phyloP scores from a whole-genome alignment of 768 basidiomycete species.

The Grammothele lineata region DNA sequence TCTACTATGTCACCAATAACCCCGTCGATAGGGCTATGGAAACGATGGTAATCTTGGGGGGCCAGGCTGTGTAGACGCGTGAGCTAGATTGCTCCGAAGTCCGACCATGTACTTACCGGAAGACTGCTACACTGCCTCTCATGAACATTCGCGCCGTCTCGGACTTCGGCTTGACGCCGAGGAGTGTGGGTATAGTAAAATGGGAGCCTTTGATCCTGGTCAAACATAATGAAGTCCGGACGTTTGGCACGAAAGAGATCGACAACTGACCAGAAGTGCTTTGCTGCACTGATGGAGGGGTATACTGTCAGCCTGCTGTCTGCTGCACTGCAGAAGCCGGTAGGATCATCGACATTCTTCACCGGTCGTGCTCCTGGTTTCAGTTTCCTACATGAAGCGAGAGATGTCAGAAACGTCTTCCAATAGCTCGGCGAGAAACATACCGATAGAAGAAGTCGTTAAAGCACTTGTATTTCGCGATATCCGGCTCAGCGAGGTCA shows the following conservation, averaged over 20 bases:
- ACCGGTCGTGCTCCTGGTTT: slow-evolving; percentile 58
- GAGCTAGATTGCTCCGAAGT: too few relatives aligned
- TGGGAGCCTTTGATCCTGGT: slow-evolving; percentile 63
- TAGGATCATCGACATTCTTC: slow-evolving; percentile 46
- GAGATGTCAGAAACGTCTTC: neutral
- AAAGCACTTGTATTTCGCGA: slow-evolving; percentile 60
- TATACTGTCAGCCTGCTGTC: slow-evolving; percentile 76
- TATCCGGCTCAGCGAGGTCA: slow-evolving; percentile 63
- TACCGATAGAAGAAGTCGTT: slow-evolving; percentile 75
- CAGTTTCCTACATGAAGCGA: slow-evolving; percentile 40
- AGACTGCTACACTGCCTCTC: slow-evolving; percentile 54
- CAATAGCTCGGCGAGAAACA: neutral
- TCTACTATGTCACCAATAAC: slow-evolving; percentile 41
- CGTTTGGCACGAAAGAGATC: neutral
- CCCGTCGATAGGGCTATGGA: slow-evolving; percentile 66
- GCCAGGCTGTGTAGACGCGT: slow-evolving; percentile 42
- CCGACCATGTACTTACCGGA: slow-evolving; percentile 40
- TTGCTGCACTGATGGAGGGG: slow-evolving; percentile 50
- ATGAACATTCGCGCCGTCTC: slow-evolving; percentile 39
- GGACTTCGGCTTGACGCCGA: slow-evolving; percentile 42
- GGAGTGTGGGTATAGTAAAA: slow-evolving; percentile 61
- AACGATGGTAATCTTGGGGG: slow-evolving; percentile 79
- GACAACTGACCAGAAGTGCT: slow-evolving; percentile 56
- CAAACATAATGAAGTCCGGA: too few relatives aligned
- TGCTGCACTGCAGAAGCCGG: slow-evolving; percentile 58